phyloP scores from a whole-genome alignment of 805 yeast genomes.

The Candida boidinii region DNA sequence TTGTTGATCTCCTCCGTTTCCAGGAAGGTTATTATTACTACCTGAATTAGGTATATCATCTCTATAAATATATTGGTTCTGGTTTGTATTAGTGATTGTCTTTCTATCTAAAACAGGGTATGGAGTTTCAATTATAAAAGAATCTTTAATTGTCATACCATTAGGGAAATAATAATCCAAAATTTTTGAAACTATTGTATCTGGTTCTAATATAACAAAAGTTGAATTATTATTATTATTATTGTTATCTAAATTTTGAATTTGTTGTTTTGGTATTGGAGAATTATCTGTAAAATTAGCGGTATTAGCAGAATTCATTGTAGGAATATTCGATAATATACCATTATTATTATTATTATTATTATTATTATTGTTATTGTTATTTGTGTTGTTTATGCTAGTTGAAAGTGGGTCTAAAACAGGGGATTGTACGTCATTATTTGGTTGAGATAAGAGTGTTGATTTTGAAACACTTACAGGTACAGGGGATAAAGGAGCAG shows the following conservation, averaged over 20 bases:
- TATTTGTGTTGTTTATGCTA: too few relatives aligned
- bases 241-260: neutral
- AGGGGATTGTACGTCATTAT: too few relatives aligned
- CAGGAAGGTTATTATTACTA: neutral
- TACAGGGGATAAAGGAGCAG: constrained; percentile 20
- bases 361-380: too few relatives aligned
- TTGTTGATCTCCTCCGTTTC: neutral
- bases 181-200: constrained; percentile 46
- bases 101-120: constrained; percentile 7
- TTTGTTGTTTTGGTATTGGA: constrained; percentile 2
- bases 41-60: too few relatives aligned
- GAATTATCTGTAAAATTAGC: constrained; percentile 2
- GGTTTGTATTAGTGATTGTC: neutral
- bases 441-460: constrained; percentile 2
- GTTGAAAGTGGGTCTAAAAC: neutral
- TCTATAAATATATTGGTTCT: neutral
- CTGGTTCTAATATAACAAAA: constrained; percentile 47
- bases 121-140: constrained; percentile 50
- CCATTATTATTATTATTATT: too few relatives aligned
- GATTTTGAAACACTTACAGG: constrained; percentile 19
- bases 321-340: too few relatives aligned
- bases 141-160: constrained; percentile 63
- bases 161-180: constrained; percentile 53
- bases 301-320: constrained; percentile 6
- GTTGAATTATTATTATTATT: too few relatives aligned